Base-by-base conservation (phyloP, 1,284 basidiomycete genomes). In the Trichosporon sp. region DNA sequence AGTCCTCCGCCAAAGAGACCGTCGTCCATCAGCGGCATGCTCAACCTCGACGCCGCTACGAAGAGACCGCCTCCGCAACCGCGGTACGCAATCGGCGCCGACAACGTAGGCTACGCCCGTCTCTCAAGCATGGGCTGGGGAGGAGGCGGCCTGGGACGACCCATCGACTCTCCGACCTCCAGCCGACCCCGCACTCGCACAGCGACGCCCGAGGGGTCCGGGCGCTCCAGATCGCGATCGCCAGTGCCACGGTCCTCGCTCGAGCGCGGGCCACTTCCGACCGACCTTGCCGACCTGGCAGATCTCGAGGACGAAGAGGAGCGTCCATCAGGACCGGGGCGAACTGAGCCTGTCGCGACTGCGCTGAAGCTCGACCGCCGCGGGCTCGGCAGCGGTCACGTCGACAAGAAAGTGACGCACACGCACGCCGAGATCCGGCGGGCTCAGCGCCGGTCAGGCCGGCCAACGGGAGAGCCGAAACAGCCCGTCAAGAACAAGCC, bases 21-120 rank as follows among this genome's bases (percentile, higher is more conserved):
- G 3, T 64, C 69, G 4, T 70, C 70, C 1, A 79, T 79, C 52
- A 61, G 70, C 6, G 62, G 64, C 1, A 61, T 78, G 49, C 63
- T 78, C n/a, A 71, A 70, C 49, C 68, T 73, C 34, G 34, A 44
- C 2, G 49, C 68, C 0, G 58, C 58, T 1, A 32, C 34, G 4
- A 54, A 66, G 11, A 59, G 63, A 1, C 62, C 65, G 4, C 36
- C 61, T 0, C 60, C 61, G 0, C 59, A 60, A 4, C 66, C 68
- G 23, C 59, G 67, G 5, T 79, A 79, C 64, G 74, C 69, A 32
- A 69, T 79, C 16, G 78, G 78, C 4, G 76, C 76, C 10, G 75
- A 77, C 19, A 78, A 79, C 58, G 74, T 70, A 14, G 78, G 78
- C 1, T 78, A 76, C 58, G 70, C 65, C 10, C 65, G 78, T n/a